Conservation (phyloP, 139 green algal species). For the Coelastrella sp. region DNA sequence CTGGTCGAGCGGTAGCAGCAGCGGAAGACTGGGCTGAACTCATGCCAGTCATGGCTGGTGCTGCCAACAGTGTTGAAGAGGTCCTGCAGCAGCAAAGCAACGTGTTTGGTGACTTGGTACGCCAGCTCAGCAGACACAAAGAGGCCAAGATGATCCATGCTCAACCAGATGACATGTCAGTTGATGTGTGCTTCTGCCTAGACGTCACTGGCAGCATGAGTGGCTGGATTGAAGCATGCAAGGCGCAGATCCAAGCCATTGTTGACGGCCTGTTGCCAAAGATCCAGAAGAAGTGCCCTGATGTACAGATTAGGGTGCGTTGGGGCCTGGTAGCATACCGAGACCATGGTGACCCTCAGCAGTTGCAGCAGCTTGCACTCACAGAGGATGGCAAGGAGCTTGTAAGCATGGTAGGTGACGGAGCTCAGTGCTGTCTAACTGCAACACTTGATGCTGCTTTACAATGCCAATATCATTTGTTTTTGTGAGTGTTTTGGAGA, state of each 20-base stretch:
- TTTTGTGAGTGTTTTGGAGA: too few relatives aligned
- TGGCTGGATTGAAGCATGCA: slow-evolving; percentile 55
- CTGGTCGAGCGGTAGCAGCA: background rate
- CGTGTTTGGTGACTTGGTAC: slow-evolving; percentile 47
- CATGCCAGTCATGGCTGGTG: slow-evolving; percentile 35
- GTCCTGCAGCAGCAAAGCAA: slow-evolving; percentile 41
- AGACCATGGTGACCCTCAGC: slow-evolving; percentile 52
- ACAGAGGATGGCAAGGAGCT: slow-evolving; percentile 40
- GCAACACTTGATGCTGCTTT: too few relatives aligned
- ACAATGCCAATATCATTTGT: too few relatives aligned
- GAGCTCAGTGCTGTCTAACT: too few relatives aligned
- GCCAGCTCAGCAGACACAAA: slow-evolving; percentile 43
- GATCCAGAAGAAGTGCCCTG: slow-evolving; percentile 52
- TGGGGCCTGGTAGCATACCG: slow-evolving; percentile 58
- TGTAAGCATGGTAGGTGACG: slow-evolving; percentile 31
- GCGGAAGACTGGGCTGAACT: slow-evolving; percentile 37
- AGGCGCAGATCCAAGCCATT: slow-evolving; percentile 55
- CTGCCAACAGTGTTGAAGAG: slow-evolving; percentile 21
- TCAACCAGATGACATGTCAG: slow-evolving; percentile 46
- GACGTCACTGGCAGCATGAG: slow-evolving; percentile 57
- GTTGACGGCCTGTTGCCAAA: slow-evolving; percentile 44
- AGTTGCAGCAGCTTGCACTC: slow-evolving; percentile 50
- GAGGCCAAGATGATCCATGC: slow-evolving; percentile 48
- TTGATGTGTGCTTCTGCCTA: slow-evolving; percentile 58
- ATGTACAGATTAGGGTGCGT: slow-evolving; percentile 44